phyloP scores from a whole-genome alignment of 2,329 filamentous ascomycete genomes.

The Periconia digitata region DNA sequence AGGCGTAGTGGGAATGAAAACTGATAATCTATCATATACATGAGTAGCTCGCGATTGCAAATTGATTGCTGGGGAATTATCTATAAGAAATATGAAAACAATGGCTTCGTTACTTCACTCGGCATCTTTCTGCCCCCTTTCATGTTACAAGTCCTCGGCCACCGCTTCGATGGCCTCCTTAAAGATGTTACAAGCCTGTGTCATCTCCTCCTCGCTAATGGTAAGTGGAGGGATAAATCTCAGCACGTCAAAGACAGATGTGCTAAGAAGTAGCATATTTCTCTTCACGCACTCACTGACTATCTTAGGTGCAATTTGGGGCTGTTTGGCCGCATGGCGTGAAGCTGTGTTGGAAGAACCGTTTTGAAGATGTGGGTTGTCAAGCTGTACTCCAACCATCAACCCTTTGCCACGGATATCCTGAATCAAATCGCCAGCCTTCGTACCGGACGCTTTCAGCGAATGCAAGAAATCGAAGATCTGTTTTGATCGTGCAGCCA shows the following conservation, averaged over 20 bases:
- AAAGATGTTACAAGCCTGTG: conserved; percentile 25
- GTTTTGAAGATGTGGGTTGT: conserved; percentile 17
- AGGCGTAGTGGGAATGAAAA: no score
- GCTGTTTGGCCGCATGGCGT: conserved; percentile 13
- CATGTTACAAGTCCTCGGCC: conserved; percentile 23
- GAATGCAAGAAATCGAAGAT: conserved; percentile 27
- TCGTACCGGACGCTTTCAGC: conserved; percentile 23
- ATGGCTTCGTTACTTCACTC: no score
- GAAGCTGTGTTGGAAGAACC: conserved; percentile 24
- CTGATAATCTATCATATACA: no score
- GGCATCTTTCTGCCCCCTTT: no score
- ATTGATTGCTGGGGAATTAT: no score
- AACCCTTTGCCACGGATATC: conserved; percentile 29
- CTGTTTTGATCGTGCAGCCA: conserved; percentile 28
- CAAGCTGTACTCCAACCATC: conserved; percentile 33
- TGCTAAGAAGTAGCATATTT: conserved; percentile 32
- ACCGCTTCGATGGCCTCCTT: conserved; percentile 29
- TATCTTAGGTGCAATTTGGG: conserved; percentile 29
- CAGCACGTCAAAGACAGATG: conserved; percentile 32
- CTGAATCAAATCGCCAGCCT: conserved; percentile 31
- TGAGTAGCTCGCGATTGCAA: no score
- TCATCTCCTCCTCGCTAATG: conserved; percentile 29
- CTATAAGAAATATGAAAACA: no score
- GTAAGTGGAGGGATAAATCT: conserved; percentile 32
- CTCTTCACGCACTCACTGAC: conserved; percentile 31